A percentile compares a stretch with the other conserved stretches of the same genome.
phyloP scores from a whole-genome alignment of 495 filamentous ascomycete genomes.

The Annulohypoxylon nitens region DNA sequence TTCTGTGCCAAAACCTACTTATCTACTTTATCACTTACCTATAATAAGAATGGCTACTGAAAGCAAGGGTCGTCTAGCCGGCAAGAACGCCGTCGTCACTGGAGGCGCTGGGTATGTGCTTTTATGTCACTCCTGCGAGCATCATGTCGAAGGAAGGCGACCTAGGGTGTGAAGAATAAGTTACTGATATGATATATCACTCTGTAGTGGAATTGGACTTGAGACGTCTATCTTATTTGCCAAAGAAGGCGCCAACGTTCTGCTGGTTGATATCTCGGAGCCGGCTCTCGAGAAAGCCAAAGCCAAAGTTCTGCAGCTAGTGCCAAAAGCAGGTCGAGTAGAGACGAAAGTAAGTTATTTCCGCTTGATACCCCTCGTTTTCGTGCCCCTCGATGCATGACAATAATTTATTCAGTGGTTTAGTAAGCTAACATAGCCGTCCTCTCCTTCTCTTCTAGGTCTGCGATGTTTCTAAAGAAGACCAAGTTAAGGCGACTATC shows the following conservation, averaged over 20 bases:
- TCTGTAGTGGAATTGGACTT: slow-evolving; percentile 87
- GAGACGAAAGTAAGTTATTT: slow-evolving; percentile 64
- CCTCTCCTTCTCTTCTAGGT: slow-evolving; percentile 49
- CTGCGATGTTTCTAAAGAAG: slow-evolving; percentile 77
- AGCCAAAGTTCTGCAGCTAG: slow-evolving; percentile 76
- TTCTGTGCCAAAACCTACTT: neutral
- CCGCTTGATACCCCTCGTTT: neutral
- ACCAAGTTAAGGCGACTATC: slow-evolving; percentile 77
- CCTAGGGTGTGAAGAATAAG: neutral
- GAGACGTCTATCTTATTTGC: slow-evolving; percentile 94
- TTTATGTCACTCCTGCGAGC: neutral
- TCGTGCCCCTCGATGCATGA: neutral
- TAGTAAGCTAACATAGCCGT: slow-evolving; percentile 13
- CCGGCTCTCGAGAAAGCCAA: slow-evolving; percentile 78
- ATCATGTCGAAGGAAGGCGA: neutral
- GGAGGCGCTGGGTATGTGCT: slow-evolving; percentile 88
- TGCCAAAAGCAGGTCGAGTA: slow-evolving; percentile 71
- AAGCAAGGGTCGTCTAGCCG: slow-evolving; percentile 74
- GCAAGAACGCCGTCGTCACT: slow-evolving; percentile 95
- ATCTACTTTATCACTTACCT: neutral
- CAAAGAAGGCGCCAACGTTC: slow-evolving; percentile 86
- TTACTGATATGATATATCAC: slow-evolving; percentile 15
- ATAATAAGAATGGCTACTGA: slow-evolving; percentile 45
- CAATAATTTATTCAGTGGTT: neutral
- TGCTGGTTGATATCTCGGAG: slow-evolving; percentile 86